Conservation (phyloP, 2,329 filamentous ascomycete species). For the Pseudogymnoascus sp. region DNA sequence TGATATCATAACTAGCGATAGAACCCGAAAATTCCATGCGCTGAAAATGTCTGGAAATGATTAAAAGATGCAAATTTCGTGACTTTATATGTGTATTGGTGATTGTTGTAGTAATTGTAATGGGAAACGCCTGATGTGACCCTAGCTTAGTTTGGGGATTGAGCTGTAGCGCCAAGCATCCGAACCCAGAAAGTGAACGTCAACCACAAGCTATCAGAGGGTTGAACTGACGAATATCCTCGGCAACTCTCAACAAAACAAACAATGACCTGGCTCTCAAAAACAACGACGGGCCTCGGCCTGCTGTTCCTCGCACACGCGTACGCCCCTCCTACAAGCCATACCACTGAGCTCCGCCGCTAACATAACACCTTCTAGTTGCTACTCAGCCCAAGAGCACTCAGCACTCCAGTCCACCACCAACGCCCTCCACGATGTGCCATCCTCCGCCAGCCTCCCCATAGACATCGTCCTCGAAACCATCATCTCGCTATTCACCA, state of each 20-base stretch:
- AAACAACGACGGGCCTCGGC: constrained; percentile 63
- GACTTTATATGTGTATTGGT: neutral
- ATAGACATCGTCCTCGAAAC: constrained; percentile 85
- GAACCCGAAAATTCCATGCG: constrained; percentile 8
- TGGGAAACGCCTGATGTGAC: neutral
- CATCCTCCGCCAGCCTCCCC: constrained; percentile 48
- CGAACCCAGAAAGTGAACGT: constrained; percentile 7
- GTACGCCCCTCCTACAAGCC: constrained; percentile 45
- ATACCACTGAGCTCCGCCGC: constrained; percentile 10
- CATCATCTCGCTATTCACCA: constrained; percentile 66
- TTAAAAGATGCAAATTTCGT: constrained; percentile 1
- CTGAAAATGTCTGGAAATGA: constrained; percentile 13
- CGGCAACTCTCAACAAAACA: constrained; percentile 1
- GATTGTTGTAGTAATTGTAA: neutral
- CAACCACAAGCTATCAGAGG: constrained; percentile 6
- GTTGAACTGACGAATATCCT: neutral
- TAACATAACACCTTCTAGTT: constrained; percentile 44
- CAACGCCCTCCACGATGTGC: constrained; percentile 35
- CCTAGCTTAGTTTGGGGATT: neutral
- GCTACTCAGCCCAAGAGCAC: constrained; percentile 94
- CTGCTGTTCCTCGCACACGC: constrained; percentile 76
- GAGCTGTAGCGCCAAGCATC: constrained; percentile 4
- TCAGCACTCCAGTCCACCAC: constrained; percentile 59
- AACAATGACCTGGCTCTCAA: constrained; percentile 64
- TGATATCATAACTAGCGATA: constrained; percentile 21